Evolutionary conservation across 2,329 filamentous ascomycete genomes (phyloP).

Genomic region (Trichothecium sympodiale): DNA sequence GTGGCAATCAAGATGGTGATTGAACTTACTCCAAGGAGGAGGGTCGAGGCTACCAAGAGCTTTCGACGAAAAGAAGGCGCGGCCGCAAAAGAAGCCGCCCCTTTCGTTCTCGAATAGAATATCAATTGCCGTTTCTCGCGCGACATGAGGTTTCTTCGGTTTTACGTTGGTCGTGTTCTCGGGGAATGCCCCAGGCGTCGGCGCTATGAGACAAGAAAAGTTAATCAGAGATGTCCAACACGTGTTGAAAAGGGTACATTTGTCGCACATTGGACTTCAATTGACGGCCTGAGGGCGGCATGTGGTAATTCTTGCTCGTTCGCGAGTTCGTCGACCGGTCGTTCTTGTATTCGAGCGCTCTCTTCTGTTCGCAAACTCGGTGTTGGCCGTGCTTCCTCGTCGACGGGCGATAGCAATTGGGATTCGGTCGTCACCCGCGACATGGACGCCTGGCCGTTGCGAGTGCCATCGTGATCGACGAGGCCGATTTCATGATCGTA

Average conservation of each 20-base stretch:
- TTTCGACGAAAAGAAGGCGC: constrained; percentile 77
- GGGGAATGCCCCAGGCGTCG: constrained; percentile 15
- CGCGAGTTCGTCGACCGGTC: background rate
- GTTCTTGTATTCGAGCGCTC: constrained; percentile 1
- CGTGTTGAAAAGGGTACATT: background rate
- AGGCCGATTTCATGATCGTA: constrained; percentile 64
- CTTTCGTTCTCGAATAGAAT: constrained; percentile 93
- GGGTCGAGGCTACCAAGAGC: constrained; percentile 83
- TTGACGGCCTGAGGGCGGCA: constrained; percentile 16
- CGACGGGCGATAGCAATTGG: constrained; percentile 11
- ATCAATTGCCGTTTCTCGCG: constrained; percentile 57
- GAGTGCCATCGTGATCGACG: constrained; percentile 39
- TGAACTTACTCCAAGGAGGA: constrained; percentile 56
- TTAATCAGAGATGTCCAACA: constrained; percentile 1
- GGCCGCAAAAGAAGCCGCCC: constrained; percentile 79
- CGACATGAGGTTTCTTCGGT: constrained; percentile 18
- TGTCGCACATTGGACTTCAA: constrained; percentile 19
- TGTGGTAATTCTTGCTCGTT: constrained; percentile 8
- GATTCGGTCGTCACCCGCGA: constrained; percentile 11
- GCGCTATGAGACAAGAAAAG: constrained; percentile 10
- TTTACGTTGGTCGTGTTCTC: constrained; percentile 20
- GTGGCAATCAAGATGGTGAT: background rate
- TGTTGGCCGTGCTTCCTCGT: constrained; percentile 5
- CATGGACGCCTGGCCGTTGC: background rate
- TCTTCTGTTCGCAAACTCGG: background rate